Evolutionary conservation across 23 red algal genomes (phyloP).

Genomic region (Pyropia yezoensis): DNA sequence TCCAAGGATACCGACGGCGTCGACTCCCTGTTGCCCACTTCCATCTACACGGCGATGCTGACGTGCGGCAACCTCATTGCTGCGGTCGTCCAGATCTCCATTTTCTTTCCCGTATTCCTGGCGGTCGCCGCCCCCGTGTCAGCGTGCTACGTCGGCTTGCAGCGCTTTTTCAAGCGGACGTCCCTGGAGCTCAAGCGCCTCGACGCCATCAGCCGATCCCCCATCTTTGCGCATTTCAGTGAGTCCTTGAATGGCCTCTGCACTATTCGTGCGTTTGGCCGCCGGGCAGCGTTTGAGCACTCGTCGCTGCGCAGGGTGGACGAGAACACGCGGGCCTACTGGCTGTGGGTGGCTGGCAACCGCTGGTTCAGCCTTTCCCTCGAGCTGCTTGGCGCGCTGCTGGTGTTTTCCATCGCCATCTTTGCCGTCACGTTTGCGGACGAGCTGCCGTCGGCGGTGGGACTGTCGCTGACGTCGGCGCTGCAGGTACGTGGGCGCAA

Average conservation of each 20-base stretch:
- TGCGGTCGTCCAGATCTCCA: conserved; percentile 13
- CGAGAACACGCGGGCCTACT: conserved; percentile 66
- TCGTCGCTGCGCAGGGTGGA: conserved; percentile 52
- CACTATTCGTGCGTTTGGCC: conserved; percentile 72
- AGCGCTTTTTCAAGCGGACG: conserved; percentile 39
- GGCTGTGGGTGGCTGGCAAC: conserved; percentile 40
- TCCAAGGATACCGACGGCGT: conserved; percentile 45
- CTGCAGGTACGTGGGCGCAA: conserved; percentile 17
- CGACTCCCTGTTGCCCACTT: conserved; percentile 33
- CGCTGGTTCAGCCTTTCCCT: conserved; percentile 72
- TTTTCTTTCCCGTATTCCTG: conserved; percentile 64
- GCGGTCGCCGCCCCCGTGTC: conserved; percentile 18
- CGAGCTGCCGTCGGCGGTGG: conserved; percentile 17
- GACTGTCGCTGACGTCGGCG: conserved; percentile 69
- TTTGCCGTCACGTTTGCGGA: conserved; percentile 47
- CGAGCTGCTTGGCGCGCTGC: conserved; percentile 60
- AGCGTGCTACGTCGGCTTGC: conserved; percentile 15
- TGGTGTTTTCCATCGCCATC: conserved; percentile 71
- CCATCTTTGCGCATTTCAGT: conserved; percentile 78
- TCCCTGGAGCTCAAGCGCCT: conserved; percentile 57
- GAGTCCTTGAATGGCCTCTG: conserved; percentile 65
- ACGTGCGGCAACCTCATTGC: conserved; percentile 17
- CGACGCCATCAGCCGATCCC: conserved; percentile 56
- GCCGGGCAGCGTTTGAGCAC: not conserved
- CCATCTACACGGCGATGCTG: conserved; percentile 9